Base-by-base conservation (phyloP, 192 early-diverging fungal species). In the Entrophospora sp. region DNA sequence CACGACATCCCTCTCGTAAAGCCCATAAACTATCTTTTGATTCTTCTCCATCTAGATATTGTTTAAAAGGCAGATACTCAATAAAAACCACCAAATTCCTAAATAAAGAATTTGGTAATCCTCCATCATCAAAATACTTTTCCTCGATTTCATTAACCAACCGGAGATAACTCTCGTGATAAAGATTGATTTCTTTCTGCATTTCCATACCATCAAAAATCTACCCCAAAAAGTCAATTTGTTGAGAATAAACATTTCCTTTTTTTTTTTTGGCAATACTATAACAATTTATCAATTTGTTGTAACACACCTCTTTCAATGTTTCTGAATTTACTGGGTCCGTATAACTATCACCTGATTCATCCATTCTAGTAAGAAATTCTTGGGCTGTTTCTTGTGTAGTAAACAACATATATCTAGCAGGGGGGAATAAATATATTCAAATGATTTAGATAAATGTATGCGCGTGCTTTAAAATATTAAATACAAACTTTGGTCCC, bases 311-410 rank as follows among this genome's bases (percentile, higher is more conserved):
- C 69, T 89, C 83, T 63, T 77, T 69, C 27, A 92, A 66, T 1
- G 59, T 68, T 18, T 71, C 69, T 4, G 60, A 67, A 25, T 75
- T 79, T 0, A 87, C 63, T 14, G 82, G 77, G 24, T 87, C 83
- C 1, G 71, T 79, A 64, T 81, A 92, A 22, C 79, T 82, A 64
- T 92, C 91, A 5, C 87, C 81, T 51, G 60, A 92, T 46, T 75
- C 46, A 71, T 92, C 91, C 60, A 87, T 84, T 30, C 68, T 79
- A 46, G 68, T 60, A 20, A 75, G 52, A 32, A 91, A 81, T 25
- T 75, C 57, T 0, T 68, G 66, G 34, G 72, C 64, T 0, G 89
- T 90, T 4, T 69, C 36, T 7, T 67, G 31, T 1, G 84, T 80
- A 10, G 83, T 73, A 60, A 75, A 82, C 1, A 90, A 13, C 77